These are phyloP conservation scores for Naumovozyma dairenensis DNA, from an alignment of 805 yeast genomes.

Conservation along the genomic window DNA sequence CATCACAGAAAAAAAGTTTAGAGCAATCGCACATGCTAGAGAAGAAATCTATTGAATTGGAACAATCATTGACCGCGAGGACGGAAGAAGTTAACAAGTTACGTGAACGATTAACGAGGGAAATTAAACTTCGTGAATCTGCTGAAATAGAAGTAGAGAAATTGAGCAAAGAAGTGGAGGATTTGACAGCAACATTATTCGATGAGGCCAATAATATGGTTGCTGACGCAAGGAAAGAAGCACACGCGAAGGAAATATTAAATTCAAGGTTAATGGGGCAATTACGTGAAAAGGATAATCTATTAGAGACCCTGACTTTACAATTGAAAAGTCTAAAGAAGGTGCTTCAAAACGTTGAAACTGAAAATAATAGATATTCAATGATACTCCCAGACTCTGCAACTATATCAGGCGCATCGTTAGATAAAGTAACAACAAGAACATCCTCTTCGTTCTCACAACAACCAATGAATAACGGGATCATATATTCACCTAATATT, in stretches of 20 bases:
- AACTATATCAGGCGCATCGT: conserved; percentile 12
- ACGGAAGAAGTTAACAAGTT: conserved; percentile 27
- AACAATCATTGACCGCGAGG: conserved; percentile 16
- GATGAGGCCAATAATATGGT: conserved; percentile 84
- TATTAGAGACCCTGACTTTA: conserved; percentile 52
- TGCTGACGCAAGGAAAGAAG: conserved; percentile 61
- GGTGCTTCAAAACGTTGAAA: conserved; percentile 44
- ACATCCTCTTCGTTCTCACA: conserved; percentile 5
- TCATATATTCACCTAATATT: conserved; percentile 34
- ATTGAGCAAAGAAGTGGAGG: conserved; percentile 68
- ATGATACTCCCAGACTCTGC: conserved; percentile 8
- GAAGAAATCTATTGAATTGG: conserved; percentile 28
- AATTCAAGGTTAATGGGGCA: conserved; percentile 44
- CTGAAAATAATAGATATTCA: conserved; percentile 14
- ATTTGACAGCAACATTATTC: conserved; percentile 63
- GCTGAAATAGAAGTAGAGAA: conserved; percentile 53
- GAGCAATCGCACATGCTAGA: conserved; percentile 25
- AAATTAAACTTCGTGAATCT: conserved; percentile 31
- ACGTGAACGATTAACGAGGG: conserved; percentile 22
- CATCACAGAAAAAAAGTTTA: conserved; percentile 16
- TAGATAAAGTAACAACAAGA: conserved; percentile 13
- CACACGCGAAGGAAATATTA: conserved; percentile 48
- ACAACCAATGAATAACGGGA: conserved; percentile 7
- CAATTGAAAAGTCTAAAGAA: conserved; percentile 61
- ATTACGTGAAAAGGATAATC: conserved; percentile 58